Evolutionary conservation across 2,329 filamentous ascomycete genomes (phyloP).

Genomic region (Metarhizium humberi): DNA sequence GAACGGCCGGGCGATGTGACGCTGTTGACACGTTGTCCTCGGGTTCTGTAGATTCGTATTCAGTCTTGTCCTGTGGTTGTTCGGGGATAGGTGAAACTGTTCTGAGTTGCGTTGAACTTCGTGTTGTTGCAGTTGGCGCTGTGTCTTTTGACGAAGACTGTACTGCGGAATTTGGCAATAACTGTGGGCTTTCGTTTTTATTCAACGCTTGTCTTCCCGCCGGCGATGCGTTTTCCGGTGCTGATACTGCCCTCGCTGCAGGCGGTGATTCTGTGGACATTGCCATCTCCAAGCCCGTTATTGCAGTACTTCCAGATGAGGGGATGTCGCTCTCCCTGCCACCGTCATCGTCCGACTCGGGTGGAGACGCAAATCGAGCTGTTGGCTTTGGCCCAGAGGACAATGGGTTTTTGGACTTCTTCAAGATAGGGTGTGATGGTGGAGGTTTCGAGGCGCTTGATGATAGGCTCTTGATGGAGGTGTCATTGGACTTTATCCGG

Average conservation of each 20-base stretch:
- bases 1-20: background rate
- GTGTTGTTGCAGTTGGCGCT: background rate
- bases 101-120: slow-evolving; percentile 12
- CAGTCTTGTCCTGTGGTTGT: slow-evolving; percentile 6
- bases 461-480: slow-evolving; percentile 19
- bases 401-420: slow-evolving; percentile 47
- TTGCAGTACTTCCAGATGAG: slow-evolving; percentile 31
- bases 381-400: slow-evolving; percentile 46
- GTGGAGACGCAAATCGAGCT: slow-evolving; percentile 50
- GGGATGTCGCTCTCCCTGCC: slow-evolving; percentile 22
- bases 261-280: slow-evolving; percentile 13
- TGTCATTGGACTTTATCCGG: slow-evolving; percentile 11
- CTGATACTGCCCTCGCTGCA: slow-evolving; percentile 23
- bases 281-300: slow-evolving; percentile 21
- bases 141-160: background rate
- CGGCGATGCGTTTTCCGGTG: slow-evolving; percentile 31
- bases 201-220: slow-evolving; percentile 37
- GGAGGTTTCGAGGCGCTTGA: slow-evolving; percentile 35
- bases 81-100: slow-evolving; percentile 20
- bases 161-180: slow-evolving; percentile 24
- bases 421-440: slow-evolving; percentile 48
- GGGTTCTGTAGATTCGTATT: background rate
- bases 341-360: slow-evolving; percentile 35
- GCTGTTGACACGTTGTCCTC: slow-evolving; percentile 2
- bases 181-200: slow-evolving; percentile 39